Base-by-base conservation (phyloP, 2,329 filamentous ascomycete species). In the Aspergillus neotritici region DNA sequence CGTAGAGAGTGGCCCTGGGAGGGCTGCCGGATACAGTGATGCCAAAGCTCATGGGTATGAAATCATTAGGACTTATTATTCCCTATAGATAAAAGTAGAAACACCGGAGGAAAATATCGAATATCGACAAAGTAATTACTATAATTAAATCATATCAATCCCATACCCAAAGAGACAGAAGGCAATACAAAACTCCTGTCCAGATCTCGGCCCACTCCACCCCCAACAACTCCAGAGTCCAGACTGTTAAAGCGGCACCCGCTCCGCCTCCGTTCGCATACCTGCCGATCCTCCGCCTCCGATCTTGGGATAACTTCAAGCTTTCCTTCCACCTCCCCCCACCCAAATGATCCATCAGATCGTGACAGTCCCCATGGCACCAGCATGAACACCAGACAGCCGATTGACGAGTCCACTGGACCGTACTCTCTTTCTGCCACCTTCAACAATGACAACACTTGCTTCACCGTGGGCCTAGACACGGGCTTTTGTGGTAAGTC, bases 391-490 rank as follows among this genome's bases (percentile, higher is more conserved):
- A 94, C 89, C 34, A 79, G 91, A 46, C 86, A 85, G 40, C 80
- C 86, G 44, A 87, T 97, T 60, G 88, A 94, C 71, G 80, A 82
- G 39, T 82, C 86, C 13, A 77, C 76, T 34, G 80, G 83, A 41
- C 84, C 86, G 4, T 78, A 83, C 48, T 90, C 89, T 9, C 77
- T 96, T 31, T 94, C 87, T 11, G 81, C 84, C 35, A 81, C 86
- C 7, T 95, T 95, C 72, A 97, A 96, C 62, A 77, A 81, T 57
- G 87, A 93, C 63, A 80, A 80, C 52, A 90, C 81, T 55, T 90
- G 85, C 60, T 97, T 97, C 66, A 80, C 88, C 17, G 86, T 94
- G 25, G 93, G 88, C 7, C 74, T 95, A 7, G 86, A 94, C 60
- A 83, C 83, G 9, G 91, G 91, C 21, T 90, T 94, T 64, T 86